phyloP scores from a whole-genome alignment of 805 yeast species.

The Metschnikowia cerradonensis region DNA sequence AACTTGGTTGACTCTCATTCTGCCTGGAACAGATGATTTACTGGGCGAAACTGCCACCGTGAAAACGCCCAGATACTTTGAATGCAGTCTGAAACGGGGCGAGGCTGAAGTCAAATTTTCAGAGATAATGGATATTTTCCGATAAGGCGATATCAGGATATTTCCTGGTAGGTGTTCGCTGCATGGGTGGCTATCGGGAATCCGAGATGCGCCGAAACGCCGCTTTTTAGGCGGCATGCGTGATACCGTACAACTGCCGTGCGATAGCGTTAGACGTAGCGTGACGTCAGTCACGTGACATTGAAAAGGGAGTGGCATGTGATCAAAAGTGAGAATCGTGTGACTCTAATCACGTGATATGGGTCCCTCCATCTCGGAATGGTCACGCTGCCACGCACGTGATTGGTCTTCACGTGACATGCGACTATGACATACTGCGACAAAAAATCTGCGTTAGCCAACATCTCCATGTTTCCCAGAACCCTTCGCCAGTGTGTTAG shows the following conservation, averaged over 20 bases:
- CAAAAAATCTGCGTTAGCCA: constrained; percentile 2
- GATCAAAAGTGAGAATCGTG: too few relatives aligned
- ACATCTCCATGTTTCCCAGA: constrained; percentile 1
- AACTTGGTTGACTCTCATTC: too few relatives aligned
- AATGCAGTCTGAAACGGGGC: too few relatives aligned
- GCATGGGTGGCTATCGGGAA: neutral
- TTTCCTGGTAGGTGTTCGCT: neutral
- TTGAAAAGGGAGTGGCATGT: too few relatives aligned
- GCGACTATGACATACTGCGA: neutral
- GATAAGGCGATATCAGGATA: neutral
- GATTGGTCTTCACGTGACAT: neutral
- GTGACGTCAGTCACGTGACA: too few relatives aligned
- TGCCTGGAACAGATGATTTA: too few relatives aligned
- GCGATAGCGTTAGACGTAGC: neutral
- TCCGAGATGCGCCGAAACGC: neutral
- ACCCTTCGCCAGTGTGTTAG: constrained; percentile 2
- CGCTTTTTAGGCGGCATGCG: constrained; percentile 1
- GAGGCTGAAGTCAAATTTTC: too few relatives aligned
- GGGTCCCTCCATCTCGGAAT: too few relatives aligned
- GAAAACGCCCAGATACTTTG: too few relatives aligned
- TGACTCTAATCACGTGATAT: neutral
- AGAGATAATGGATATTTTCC: too few relatives aligned
- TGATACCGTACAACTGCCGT: neutral
- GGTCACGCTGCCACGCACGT: neutral
- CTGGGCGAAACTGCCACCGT: too few relatives aligned